Conservation (phyloP, 2,329 filamentous ascomycete genomes). For the Aspergillus vadensis region DNA sequence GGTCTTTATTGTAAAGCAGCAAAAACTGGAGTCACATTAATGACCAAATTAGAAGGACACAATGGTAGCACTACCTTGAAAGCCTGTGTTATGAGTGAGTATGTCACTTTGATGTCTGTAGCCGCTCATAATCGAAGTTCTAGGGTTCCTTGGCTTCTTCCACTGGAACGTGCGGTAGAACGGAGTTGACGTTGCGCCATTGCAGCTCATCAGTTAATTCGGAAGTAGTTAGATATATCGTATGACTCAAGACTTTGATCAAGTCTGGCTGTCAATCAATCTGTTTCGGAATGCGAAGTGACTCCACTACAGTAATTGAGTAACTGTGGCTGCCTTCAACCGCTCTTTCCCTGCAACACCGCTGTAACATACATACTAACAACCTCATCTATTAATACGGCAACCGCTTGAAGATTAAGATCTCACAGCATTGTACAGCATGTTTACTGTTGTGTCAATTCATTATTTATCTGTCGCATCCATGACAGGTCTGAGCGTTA, state of each 20-base stretch:
- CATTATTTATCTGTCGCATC: not conserved
- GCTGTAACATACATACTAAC: not conserved
- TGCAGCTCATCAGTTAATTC: too few relatives aligned
- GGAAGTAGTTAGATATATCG: not conserved
- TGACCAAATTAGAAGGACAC: not conserved
- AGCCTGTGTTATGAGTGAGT: not conserved
- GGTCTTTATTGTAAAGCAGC: not conserved
- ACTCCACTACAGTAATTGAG: constrained; percentile 8
- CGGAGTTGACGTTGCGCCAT: not conserved
- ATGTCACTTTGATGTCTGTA: not conserved
- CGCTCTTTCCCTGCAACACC: not conserved
- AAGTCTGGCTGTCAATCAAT: not conserved
- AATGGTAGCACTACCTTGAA: not conserved
- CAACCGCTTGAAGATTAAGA: not conserved
- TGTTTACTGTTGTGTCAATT: not conserved
- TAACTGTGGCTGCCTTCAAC: constrained; percentile 7
- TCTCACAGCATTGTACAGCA: not conserved
- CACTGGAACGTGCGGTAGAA: not conserved
- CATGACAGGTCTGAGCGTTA: not conserved
- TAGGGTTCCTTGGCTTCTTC: not conserved
- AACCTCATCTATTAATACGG: too few relatives aligned
- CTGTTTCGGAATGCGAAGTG: not conserved
- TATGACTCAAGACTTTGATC: not conserved
- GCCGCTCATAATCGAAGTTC: not conserved
- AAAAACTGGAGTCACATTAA: not conserved